These are phyloP conservation scores for Luzula sylvatica DNA, from an alignment of 176 grass and related monocot species.

Conservation along the genomic window DNA sequence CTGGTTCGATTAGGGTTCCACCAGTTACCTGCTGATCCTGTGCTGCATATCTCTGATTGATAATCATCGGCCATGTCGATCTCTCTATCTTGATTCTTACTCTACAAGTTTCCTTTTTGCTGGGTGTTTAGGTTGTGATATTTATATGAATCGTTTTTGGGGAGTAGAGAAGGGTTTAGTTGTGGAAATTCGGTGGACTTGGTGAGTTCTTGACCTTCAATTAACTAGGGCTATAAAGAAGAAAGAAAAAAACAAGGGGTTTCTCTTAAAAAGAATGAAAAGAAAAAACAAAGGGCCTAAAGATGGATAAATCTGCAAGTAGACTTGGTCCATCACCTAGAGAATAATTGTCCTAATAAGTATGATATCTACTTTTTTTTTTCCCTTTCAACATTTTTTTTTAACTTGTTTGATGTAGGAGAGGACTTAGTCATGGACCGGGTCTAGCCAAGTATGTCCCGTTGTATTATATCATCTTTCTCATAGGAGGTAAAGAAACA, in stretches of 20 bases:
- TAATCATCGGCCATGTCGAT: slow-evolving; percentile 30
- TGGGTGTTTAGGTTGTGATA: slow-evolving; percentile 9
- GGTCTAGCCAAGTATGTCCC: neutral
- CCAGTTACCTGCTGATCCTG: slow-evolving; percentile 20
- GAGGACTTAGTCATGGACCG: neutral
- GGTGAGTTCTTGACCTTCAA: slow-evolving; percentile 9
- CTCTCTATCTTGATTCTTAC: neutral
- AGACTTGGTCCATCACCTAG: too few relatives aligned
- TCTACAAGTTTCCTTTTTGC: neutral
- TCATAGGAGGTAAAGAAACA: neutral
- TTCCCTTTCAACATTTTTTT: too few relatives aligned
- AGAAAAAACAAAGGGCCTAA: neutral
- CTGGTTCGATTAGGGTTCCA: slow-evolving; percentile 22
- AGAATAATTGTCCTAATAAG: too few relatives aligned
- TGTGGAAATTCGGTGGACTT: slow-evolving; percentile 21
- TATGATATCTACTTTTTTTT: too few relatives aligned
- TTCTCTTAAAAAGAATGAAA: too few relatives aligned
- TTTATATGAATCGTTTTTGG: slow-evolving; percentile 15
- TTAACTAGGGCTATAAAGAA: neutral
- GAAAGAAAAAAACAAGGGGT: too few relatives aligned
- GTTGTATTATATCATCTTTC: neutral
- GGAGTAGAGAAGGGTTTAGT: slow-evolving; percentile 6
- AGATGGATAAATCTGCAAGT: neutral
- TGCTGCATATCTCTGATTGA: slow-evolving; percentile 24
- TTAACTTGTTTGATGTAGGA: neutral